Conservation (phyloP, 73 alveolate species). For the Symbiodinium natans region DNA sequence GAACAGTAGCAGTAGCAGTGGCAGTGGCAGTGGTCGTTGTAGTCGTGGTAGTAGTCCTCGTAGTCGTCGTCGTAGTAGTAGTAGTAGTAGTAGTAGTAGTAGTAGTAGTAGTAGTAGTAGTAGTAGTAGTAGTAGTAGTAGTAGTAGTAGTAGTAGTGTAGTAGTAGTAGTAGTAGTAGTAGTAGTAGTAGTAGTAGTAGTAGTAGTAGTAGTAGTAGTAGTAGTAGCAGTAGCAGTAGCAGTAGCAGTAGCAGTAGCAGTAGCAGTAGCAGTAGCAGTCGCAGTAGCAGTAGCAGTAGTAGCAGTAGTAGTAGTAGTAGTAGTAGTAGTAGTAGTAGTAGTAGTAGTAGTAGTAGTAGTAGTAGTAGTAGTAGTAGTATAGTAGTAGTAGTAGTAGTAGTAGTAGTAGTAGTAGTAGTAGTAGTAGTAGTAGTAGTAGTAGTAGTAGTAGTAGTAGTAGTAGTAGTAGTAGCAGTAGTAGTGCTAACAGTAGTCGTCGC, state of each 20-base stretch:
- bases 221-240: no score
- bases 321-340: background rate
- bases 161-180: background rate
- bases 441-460: background rate
- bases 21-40: background rate
- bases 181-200: slow-evolving; percentile 18
- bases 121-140: background rate
- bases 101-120: background rate
- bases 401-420: background rate
- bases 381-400: no score
- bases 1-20: background rate
- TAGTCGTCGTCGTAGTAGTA: background rate
- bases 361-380: no score
- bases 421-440: background rate
- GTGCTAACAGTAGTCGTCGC: background rate
- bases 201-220: background rate
- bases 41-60: background rate
- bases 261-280: background rate
- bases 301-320: background rate
- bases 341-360: background rate
- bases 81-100: background rate
- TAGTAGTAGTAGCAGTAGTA: background rate
- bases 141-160: no score
- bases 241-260: background rate
- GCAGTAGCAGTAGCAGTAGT: background rate